Evolutionary conservation across 192 early-diverging fungal species (phyloP).

Genomic region (Endogone sp.): DNA sequence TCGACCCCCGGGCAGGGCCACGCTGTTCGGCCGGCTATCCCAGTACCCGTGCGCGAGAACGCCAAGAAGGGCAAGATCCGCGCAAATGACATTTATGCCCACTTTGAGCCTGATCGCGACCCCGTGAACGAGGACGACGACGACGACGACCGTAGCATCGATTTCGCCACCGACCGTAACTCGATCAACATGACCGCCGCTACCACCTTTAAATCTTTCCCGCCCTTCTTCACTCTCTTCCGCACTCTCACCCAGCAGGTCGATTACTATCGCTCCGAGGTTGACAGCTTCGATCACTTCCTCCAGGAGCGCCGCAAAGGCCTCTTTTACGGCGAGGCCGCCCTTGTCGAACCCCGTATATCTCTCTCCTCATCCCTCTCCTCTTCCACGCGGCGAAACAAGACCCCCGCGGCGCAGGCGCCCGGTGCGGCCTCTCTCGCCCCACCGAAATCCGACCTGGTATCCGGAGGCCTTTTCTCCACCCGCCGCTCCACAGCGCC

Average conservation of each 20-base stretch:
- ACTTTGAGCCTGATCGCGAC: conserved; percentile 11
- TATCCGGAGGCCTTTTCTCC: conserved; percentile 17
- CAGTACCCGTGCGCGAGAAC: not conserved
- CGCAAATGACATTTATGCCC: conserved; percentile 35
- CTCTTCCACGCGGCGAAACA: not conserved
- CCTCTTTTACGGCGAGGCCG: conserved; percentile 49
- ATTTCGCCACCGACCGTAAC: conserved; percentile 25
- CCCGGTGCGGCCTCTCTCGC: not conserved
- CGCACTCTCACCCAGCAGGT: conserved; percentile 62
- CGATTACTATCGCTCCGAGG: conserved; percentile 54
- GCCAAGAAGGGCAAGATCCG: conserved; percentile 12
- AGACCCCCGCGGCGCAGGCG: conserved; percentile 1
- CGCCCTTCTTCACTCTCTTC: conserved; percentile 64
- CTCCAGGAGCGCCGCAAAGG: conserved; percentile 50
- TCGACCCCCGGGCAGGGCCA: not conserved
- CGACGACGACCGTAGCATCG: conserved; percentile 37
- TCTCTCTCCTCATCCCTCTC: conserved; percentile 14
- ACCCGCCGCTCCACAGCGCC: conserved; percentile 21
- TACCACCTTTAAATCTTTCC: conserved; percentile 45
- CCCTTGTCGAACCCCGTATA: conserved; percentile 9
- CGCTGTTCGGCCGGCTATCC: not conserved
- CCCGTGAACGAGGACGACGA: conserved; percentile 37
- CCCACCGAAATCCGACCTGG: no score
- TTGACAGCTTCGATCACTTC: conserved; percentile 54
- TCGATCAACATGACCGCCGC: conserved; percentile 20